Evolutionary conservation across 371 early-diverging fungal genomes (phyloP).

Genomic region (Mucor piriformis): DNA sequence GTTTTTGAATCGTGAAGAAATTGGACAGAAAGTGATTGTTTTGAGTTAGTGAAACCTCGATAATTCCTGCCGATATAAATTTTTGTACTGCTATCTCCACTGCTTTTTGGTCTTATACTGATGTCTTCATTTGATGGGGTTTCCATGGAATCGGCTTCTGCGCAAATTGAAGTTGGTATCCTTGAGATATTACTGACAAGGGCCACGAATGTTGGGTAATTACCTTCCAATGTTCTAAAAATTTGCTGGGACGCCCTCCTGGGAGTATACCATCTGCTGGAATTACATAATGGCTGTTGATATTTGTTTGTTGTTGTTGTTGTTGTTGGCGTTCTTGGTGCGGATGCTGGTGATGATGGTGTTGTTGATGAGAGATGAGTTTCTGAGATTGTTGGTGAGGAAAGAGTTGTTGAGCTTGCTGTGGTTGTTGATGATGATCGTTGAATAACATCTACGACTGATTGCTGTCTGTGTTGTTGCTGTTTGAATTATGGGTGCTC

Average conservation of each 20-base stretch:
- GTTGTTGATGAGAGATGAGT: too few relatives aligned
- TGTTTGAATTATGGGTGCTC: too few relatives aligned
- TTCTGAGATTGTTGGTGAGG: too few relatives aligned
- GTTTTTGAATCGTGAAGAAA: conserved; percentile 7
- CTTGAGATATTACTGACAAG: too few relatives aligned
- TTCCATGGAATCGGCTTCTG: too few relatives aligned
- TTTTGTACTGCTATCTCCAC: too few relatives aligned
- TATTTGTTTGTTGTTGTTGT: background rate
- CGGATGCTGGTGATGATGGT: background rate
- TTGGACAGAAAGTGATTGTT: conserved; percentile 7
- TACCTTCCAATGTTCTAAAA: background rate
- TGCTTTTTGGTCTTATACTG: too few relatives aligned
- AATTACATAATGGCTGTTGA: background rate
- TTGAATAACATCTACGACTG: too few relatives aligned
- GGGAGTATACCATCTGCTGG: conserved; percentile 1
- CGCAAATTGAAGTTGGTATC: too few relatives aligned
- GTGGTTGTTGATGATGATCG: background rate
- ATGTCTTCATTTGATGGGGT: too few relatives aligned
- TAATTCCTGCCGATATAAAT: background rate
- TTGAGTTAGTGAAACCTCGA: conserved; percentile 4
- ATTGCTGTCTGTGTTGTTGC: too few relatives aligned
- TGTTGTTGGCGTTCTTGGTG: background rate
- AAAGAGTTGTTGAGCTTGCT: background rate
- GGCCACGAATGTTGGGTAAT: background rate
- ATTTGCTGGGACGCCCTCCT: background rate